Conservation (phyloP, 306 rosid genomes). For the Castanea mollissima region DNA sequence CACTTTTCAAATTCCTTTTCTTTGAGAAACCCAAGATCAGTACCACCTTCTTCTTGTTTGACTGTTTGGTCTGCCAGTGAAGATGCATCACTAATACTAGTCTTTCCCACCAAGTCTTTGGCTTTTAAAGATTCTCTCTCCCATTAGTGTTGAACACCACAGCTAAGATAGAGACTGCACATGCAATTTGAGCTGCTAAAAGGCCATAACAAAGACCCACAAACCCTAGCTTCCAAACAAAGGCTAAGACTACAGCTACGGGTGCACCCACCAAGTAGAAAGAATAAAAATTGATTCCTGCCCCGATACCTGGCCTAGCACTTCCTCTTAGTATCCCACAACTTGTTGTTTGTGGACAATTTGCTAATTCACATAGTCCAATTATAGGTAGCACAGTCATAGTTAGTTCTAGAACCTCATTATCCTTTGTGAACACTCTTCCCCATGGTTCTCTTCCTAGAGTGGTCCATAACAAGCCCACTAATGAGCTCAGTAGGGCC, state of each 20-base stretch:
- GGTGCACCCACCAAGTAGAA: constrained; percentile 77
- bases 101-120: constrained; percentile 50
- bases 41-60: constrained; percentile 35
- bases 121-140: constrained; percentile 59
- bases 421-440: constrained; percentile 52
- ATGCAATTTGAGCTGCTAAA: constrained; percentile 59
- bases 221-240: constrained; percentile 48
- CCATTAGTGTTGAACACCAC: constrained; percentile 66
- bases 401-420: constrained; percentile 44
- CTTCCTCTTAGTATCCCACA: constrained; percentile 70
- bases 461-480: constrained; percentile 54
- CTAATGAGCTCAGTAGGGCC: constrained; percentile 40
- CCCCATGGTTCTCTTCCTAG: constrained; percentile 61
- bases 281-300: constrained; percentile 51
- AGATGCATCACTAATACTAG: not conserved
- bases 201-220: constrained; percentile 73
- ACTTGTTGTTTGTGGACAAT: constrained; percentile 68
- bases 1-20: constrained; percentile 5
- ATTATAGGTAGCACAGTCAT: constrained; percentile 57
- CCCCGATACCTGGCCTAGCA: constrained; percentile 71
- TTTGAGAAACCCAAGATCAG: constrained; percentile 32
- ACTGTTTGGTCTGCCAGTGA: constrained; percentile 11
- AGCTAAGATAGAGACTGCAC: constrained; percentile 46
- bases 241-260: constrained; percentile 47
- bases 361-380: constrained; percentile 61